Base-by-base conservation (phyloP, 2,329 filamentous ascomycete species). In the Neonectria ditissima region DNA sequence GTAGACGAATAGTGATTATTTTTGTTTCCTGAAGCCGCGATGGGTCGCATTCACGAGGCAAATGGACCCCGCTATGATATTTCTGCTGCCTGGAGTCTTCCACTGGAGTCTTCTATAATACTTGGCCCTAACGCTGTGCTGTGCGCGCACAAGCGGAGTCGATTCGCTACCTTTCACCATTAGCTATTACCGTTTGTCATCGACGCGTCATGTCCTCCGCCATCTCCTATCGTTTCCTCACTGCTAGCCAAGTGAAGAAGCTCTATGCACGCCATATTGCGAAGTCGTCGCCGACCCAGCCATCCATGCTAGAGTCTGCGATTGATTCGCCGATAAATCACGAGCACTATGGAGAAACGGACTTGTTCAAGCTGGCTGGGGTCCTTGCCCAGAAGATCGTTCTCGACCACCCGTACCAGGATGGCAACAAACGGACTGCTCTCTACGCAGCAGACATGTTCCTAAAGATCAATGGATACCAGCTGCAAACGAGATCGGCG, bases 361-460 rank as follows among this genome's bases (percentile, higher is more conserved):
- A 71, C 7, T 13, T 70, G 2, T 70, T 72, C 43, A 59, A 64
- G 55, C 32, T 72, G 6, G 67, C 71, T 2, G 69, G 68, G 1
- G 22, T 72, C 10, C 67, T 71, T 16, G 67, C 67, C 1, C 43
- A 66, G 45, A 73, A 68, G 51, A 55, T 73, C 11, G 62, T 69
- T 10, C 66, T 73, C 7, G 51, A 74, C 28, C 66, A 73, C 22
- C 47, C 65, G 1, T 74, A 67, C 43, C 57, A 66, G 18, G 65
- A 70, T 45, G 65, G 65, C 18, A 72, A 71, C 51, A 72, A 71
- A 28, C 39, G 67, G 44, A 65, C 51, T n/a, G 56, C 67, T 32
- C 65, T 68, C 2, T 59, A 39, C 2, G 67, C 69, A 1, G 65
- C 65, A n/a, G 65, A 71, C 18, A 68, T 68, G 67, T 68, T 72